Base-by-base conservation (phyloP, 176 grass and related monocot genomes). In the Paspalum notatum region DNA sequence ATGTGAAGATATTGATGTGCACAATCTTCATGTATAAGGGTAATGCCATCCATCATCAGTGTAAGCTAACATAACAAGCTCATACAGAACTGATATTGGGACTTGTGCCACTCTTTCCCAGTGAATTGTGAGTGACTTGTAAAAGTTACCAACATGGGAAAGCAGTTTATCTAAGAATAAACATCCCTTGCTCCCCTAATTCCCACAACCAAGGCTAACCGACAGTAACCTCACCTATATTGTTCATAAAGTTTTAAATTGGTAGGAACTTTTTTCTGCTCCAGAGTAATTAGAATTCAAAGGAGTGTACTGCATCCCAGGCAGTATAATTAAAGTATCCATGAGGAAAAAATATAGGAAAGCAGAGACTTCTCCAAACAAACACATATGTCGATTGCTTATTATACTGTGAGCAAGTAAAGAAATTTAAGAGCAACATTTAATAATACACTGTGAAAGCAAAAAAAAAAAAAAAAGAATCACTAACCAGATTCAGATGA, bases 401-500 rank as follows among this genome's bases (percentile, higher is more conserved):
- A 59, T 57, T 74, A 21, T 57, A 67, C 5, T 46, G 11, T 76
- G 38, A 67, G 40, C 58, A 80, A 76, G 16, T 44, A 58, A 22
- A 76, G 8, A 71, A 82, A 74, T n/a, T 9, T 64, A 48, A 39
- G 37, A 51, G 43, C 11, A 39, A 60, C 11, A 9, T 15, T 4
- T 3, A 68, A 81, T 80, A 81, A 71, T 40, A 82, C 24, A 17
- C 18, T 12, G 45, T 16, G 20, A 6, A 0, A 61, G 42, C 6
- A 41, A 21, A 50, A 6, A 39, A 78, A 44, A 41, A 72, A 53
- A 44, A n/a, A n/a, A n/a, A n/a, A n/a, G n/a, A 42, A 80, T 67
- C 68, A 87, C 81, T 85, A 66, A 98, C 92, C 90, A 98, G 79
- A 90, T 98, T 98, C 79, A 98, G 83, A 84, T 98, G 96, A 92